These are phyloP conservation scores for Wickerhamomyces chaumierensis DNA, from an alignment of 805 yeast genomes.

Conservation along the genomic window DNA sequence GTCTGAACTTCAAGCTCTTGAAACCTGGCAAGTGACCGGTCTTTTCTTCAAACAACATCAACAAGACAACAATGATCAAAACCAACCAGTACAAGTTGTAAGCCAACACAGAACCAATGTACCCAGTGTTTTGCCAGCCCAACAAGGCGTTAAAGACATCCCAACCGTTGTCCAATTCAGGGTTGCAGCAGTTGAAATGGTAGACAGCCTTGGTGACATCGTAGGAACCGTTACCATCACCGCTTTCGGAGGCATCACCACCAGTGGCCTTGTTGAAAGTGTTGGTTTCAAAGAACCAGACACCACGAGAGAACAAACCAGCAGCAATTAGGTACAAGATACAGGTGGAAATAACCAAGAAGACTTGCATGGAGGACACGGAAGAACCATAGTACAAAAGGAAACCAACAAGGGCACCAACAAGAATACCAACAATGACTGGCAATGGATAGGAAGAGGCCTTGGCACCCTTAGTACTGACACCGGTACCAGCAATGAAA, in stretches of 20 bases:
- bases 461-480: constrained; percentile 36
- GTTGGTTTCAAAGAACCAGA: constrained; percentile 79
- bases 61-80: constrained; percentile 38
- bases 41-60: constrained; percentile 78
- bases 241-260: constrained; percentile 90
- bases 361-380: constrained; percentile 70
- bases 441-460: constrained; percentile 85
- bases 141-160: constrained; percentile 87
- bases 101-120: constrained; percentile 81
- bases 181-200: constrained; percentile 98
- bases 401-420: constrained; percentile 38
- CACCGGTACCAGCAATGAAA: constrained; percentile 92
- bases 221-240: constrained; percentile 93
- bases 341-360: constrained; percentile 79
- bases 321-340: constrained; percentile 84
- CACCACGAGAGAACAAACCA: constrained; percentile 86
- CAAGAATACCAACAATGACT: constrained; percentile 34
- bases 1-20: constrained; percentile 34
- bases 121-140: constrained; percentile 97
- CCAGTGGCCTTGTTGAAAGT: constrained; percentile 59
- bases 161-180: constrained; percentile 89
- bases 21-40: constrained; percentile 69
- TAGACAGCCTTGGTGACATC: constrained; percentile 71
- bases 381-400: constrained; percentile 76
- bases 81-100: constrained; percentile 85